Evolutionary conservation across 2,329 filamentous ascomycete species (phyloP).

Genomic region (Juglanconis juglandina): DNA sequence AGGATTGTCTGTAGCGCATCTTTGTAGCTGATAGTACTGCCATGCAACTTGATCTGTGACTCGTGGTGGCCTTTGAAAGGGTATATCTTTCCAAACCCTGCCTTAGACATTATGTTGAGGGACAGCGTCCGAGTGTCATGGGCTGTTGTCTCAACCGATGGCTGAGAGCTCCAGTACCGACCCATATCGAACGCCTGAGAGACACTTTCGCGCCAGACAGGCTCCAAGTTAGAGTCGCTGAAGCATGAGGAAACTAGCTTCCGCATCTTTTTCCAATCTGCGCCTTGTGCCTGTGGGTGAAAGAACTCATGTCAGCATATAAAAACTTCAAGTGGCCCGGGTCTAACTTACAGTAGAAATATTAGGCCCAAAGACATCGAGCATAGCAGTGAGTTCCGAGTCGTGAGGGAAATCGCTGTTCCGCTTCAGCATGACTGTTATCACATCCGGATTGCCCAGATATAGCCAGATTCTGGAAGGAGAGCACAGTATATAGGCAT

Average conservation of each 20-base stretch:
- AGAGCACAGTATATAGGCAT: conserved; percentile 17
- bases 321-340: no score
- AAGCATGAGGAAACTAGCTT: conserved; percentile 21
- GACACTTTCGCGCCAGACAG: conserved; percentile 28
- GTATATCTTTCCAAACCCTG: conserved; percentile 9
- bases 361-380: conserved; percentile 22
- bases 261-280: conserved; percentile 16
- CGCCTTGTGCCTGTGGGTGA: conserved; percentile 16
- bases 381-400: conserved; percentile 16
- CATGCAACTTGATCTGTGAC: conserved; percentile 8
- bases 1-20: conserved; percentile 26
- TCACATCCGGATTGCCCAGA: conserved; percentile 14
- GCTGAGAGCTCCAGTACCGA: conserved; percentile 24
- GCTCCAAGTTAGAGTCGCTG: conserved; percentile 27
- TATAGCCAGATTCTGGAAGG: conserved; percentile 20
- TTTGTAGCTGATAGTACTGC: conserved; percentile 24
- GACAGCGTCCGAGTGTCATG: conserved; percentile 25
- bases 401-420: conserved; percentile 20
- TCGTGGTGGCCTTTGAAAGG: conserved; percentile 28
- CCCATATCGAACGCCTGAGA: conserved; percentile 26
- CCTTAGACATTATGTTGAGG: background rate
- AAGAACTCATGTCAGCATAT: background rate
- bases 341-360: conserved; percentile 13
- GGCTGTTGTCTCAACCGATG: conserved; percentile 20
- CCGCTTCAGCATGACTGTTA: conserved; percentile 13